Evolutionary conservation across 176 grass and related monocot species (phyloP).

Genomic region (Oryza meyeriana): DNA sequence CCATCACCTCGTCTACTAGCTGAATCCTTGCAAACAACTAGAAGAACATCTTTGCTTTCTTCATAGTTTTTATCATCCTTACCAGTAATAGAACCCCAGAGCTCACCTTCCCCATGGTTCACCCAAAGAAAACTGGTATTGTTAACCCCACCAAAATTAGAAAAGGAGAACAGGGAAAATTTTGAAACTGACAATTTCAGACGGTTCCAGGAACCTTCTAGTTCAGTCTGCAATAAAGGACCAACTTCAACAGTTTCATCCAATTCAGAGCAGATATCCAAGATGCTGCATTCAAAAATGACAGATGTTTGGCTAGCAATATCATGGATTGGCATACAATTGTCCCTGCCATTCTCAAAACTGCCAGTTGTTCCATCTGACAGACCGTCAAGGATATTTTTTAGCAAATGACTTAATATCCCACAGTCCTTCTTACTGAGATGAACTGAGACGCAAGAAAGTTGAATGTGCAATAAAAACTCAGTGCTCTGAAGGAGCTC

Average conservation of each 20-base stretch:
- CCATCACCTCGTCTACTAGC: constrained; percentile 78
- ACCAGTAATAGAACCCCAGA: constrained; percentile 62
- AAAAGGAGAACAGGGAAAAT: constrained; percentile 65
- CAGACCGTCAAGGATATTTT: constrained; percentile 53
- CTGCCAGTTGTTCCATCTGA: constrained; percentile 32
- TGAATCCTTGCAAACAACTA: constrained; percentile 69
- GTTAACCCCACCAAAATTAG: constrained; percentile 71
- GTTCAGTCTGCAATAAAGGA: constrained; percentile 77
- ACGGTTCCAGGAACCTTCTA: constrained; percentile 73
- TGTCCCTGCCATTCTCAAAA: constrained; percentile 33
- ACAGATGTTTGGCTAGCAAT: constrained; percentile 61
- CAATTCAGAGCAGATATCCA: constrained; percentile 68
- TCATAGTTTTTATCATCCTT: constrained; percentile 42
- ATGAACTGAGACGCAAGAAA: constrained; percentile 53
- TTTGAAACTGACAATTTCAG: constrained; percentile 70
- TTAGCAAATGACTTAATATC: constrained; percentile 56
- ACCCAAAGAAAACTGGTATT: constrained; percentile 64
- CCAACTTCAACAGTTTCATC: constrained; percentile 63
- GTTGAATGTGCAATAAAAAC: constrained; percentile 73
- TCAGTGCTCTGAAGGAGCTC: constrained; percentile 81
- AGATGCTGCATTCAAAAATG: constrained; percentile 59
- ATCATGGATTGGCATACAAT: constrained; percentile 30
- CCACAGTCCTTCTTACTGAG: constrained; percentile 68
- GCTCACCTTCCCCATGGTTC: constrained; percentile 80
- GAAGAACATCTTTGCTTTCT: constrained; percentile 61